Evolutionary conservation across 805 yeast species (phyloP).

Genomic region (Ogataea paradorogensis): DNA sequence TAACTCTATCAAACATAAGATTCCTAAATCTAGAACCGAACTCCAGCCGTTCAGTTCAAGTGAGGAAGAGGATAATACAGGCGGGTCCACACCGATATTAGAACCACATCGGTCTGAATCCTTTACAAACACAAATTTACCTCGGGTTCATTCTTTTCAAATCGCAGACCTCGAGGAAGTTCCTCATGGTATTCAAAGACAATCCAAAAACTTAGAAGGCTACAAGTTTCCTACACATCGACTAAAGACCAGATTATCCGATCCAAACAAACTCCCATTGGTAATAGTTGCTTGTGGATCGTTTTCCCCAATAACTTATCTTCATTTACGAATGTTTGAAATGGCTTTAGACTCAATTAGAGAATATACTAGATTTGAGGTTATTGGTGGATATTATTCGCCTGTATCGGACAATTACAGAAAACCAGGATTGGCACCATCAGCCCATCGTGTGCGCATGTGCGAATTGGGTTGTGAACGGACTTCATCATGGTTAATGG

Average conservation of each 20-base stretch:
- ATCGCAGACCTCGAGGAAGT: conserved; percentile 96
- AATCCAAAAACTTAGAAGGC: conserved; percentile 64
- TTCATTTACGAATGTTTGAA: conserved; percentile 96
- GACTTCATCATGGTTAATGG: conserved; percentile 97
- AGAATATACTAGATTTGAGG: conserved; percentile 92
- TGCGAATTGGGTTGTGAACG: conserved; percentile 97
- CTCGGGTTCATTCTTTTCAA: conserved; percentile 52
- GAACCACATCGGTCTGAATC: conserved; percentile 30
- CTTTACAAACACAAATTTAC: conserved; percentile 31
- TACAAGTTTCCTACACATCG: conserved; percentile 89
- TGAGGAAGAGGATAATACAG: conserved; percentile 38
- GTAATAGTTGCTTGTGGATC: conserved; percentile 98
- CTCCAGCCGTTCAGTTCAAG: conserved; percentile 55
- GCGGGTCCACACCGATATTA: conserved; percentile 9
- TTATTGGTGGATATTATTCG: conserved; percentile 92
- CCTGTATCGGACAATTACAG: conserved; percentile 93
- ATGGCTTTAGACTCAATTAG: conserved; percentile 94
- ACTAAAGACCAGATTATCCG: conserved; percentile 63
- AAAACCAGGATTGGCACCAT: conserved; percentile 87
- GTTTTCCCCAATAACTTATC: conserved; percentile 90
- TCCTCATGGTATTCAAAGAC: conserved; percentile 90
- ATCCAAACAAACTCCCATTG: conserved; percentile 78
- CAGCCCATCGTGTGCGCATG: conserved; percentile 92
- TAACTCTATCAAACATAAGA: conserved; percentile 26
- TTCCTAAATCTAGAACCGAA: conserved; percentile 50